phyloP scores from a whole-genome alignment of 495 filamentous ascomycete genomes.

The Penicillium canariense region DNA sequence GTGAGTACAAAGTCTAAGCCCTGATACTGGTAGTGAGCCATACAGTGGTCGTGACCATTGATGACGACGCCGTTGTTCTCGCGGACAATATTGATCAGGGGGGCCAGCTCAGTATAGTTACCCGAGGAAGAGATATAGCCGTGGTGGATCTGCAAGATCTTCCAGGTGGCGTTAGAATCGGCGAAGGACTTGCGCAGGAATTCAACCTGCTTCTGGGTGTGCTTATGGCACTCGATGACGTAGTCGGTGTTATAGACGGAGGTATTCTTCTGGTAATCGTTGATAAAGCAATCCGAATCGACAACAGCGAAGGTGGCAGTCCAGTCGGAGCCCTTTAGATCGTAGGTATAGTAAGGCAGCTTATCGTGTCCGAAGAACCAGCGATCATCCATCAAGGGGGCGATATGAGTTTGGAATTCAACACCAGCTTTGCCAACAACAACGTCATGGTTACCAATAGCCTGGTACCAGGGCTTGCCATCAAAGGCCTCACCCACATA shows the following conservation, averaged over 20 bases:
- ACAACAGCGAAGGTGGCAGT: conserved; percentile 21
- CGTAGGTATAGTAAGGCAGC: conserved; percentile 23
- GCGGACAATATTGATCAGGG: conserved; percentile 19
- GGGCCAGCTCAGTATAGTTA: conserved; percentile 23
- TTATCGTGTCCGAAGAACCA: conserved; percentile 22
- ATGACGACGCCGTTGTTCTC: conserved; percentile 20
- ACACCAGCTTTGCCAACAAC: conserved; percentile 20
- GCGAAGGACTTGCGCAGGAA: conserved; percentile 19
- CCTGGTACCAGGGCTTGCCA: conserved; percentile 20
- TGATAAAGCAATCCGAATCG: conserved; percentile 25
- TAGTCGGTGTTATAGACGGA: conserved; percentile 22
- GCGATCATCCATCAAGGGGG: conserved; percentile 18
- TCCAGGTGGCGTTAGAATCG: conserved; percentile 17
- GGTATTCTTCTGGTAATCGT: conserved; percentile 16
- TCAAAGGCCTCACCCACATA: conserved; percentile 18
- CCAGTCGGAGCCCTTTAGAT: conserved; percentile 20
- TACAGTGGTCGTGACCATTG: conserved; percentile 26
- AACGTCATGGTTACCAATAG: conserved; percentile 22
- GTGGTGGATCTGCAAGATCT: conserved; percentile 26
- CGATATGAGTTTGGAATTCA: conserved; percentile 20
- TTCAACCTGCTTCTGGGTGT: conserved; percentile 18
- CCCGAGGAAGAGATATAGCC: conserved; percentile 16
- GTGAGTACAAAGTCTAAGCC: conserved; percentile 24
- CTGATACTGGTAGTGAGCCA: conserved; percentile 23
- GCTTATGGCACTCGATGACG: conserved; percentile 17